Percentiles rank a stretch among this genome's conserved stretches.
These are phyloP conservation scores for Flaveria robusta DNA, from an alignment of 129 eudicot species.

Conservation along the genomic window DNA sequence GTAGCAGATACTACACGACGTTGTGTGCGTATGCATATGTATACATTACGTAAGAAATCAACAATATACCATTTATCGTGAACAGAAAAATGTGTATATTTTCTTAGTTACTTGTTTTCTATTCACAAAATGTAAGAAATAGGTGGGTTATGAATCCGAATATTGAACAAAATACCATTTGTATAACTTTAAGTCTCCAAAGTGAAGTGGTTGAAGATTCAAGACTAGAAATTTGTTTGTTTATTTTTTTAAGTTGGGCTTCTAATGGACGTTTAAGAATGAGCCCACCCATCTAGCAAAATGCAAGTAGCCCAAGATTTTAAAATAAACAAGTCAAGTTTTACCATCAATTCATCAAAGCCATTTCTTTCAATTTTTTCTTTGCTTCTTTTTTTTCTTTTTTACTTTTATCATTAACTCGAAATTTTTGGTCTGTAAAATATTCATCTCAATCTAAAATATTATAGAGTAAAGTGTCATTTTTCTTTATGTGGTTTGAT, in stretches of 20 bases:
- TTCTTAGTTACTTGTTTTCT: background rate
- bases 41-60: too few species aligned
- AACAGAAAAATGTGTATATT: background rate
- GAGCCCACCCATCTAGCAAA: background rate
- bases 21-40: background rate
- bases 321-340: background rate
- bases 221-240: background rate
- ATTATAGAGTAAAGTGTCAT: too few species aligned
- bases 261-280: background rate
- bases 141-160: background rate
- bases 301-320: background rate
- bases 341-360: background rate
- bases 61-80: background rate
- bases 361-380: too few species aligned
- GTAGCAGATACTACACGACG: background rate
- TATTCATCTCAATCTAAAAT: too few species aligned
- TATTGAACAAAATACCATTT: background rate
- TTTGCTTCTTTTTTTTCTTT: too few species aligned
- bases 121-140: background rate
- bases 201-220: background rate
- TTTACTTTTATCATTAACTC: too few species aligned
- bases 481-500: too few species aligned
- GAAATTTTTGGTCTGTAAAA: too few species aligned
- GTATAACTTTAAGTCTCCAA: background rate
- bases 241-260: background rate